Conservation (phyloP, 2,329 filamentous ascomycete species). For the Thielaviopsis populi region DNA sequence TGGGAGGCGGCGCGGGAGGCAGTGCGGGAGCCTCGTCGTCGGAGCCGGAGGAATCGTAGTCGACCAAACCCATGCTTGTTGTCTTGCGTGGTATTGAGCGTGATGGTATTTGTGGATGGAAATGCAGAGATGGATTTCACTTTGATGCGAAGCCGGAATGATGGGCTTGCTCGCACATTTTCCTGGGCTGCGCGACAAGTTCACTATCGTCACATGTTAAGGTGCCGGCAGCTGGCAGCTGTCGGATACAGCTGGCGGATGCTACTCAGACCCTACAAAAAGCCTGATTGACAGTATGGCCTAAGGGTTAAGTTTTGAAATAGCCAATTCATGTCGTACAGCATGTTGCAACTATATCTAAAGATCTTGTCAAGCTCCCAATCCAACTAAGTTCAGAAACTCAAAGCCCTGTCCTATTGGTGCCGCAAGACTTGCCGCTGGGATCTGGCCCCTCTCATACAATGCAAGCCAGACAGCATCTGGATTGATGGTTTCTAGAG, state of each 20-base stretch:
- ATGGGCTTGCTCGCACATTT: no score
- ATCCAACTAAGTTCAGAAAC: constrained; percentile 24
- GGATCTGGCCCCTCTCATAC: constrained; percentile 32
- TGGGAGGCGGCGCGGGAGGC: constrained; percentile 20
- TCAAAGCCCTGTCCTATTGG: constrained; percentile 31
- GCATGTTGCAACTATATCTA: neutral
- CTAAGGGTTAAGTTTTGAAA: no score
- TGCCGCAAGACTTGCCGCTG: constrained; percentile 22
- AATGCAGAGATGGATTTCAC: no score
- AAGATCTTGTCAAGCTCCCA: neutral
- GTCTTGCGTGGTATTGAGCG: neutral
- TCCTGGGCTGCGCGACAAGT: no score
- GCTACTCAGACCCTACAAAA: no score
- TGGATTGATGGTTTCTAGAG: constrained; percentile 49
- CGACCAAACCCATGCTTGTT: constrained; percentile 55
- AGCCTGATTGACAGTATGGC: no score
- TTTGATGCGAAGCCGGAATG: no score
- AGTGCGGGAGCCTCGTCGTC: constrained; percentile 38
- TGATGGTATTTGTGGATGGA: neutral
- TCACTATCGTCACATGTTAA: no score
- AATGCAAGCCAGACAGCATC: constrained; percentile 64
- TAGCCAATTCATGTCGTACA: neutral
- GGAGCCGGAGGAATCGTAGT: constrained; percentile 65
- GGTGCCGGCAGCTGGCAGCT: no score
- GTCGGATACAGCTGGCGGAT: no score